Evolutionary conservation across 1,284 basidiomycete genomes (phyloP).

Genomic region (Ustilago loliicola): DNA sequence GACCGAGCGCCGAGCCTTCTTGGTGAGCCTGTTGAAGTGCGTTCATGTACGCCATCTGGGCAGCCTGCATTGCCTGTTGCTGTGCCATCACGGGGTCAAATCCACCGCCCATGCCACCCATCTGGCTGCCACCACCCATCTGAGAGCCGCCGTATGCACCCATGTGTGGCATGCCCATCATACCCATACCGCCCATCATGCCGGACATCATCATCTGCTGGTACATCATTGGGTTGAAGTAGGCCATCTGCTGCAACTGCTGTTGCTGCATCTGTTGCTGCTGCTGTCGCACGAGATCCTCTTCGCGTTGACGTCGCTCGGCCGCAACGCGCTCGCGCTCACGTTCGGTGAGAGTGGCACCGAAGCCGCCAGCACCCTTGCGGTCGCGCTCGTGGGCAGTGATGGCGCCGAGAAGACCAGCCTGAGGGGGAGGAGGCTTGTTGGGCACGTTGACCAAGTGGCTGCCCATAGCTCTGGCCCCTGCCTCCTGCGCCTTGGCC

Average conservation of each 20-base stretch:
- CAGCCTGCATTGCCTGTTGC: conserved; percentile 67
- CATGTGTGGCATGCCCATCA: conserved; percentile 59
- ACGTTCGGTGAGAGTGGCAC: conserved; percentile 91
- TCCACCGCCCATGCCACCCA: conserved; percentile 37
- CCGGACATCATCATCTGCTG: conserved; percentile 71
- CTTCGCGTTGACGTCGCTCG: conserved; percentile 82
- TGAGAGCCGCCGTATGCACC: conserved; percentile 53
- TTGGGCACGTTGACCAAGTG: conserved; percentile 92
- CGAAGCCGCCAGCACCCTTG: conserved; percentile 92
- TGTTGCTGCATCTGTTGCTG: conserved; percentile 86
- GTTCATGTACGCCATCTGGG: conserved; percentile 68
- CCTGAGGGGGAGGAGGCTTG: conserved; percentile 94
- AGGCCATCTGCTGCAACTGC: conserved; percentile 76
- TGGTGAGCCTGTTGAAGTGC: conserved; percentile 52
- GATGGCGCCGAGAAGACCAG: conserved; percentile 93
- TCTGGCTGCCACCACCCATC: conserved; percentile 49
- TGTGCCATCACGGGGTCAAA: conserved; percentile 59
- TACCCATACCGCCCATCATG: conserved; percentile 65
- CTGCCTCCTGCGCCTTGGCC: conserved; percentile 91
- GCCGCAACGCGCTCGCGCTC: conserved; percentile 82
- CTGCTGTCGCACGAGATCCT: conserved; percentile 90
- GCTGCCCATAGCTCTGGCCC: conserved; percentile 88
- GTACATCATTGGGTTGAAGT: conserved; percentile 61
- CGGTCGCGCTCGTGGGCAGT: conserved; percentile 93
- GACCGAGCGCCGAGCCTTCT: conserved; percentile 40